phyloP scores from a whole-genome alignment of 2,329 filamentous ascomycete species.

The Hypoxylon sp. region DNA sequence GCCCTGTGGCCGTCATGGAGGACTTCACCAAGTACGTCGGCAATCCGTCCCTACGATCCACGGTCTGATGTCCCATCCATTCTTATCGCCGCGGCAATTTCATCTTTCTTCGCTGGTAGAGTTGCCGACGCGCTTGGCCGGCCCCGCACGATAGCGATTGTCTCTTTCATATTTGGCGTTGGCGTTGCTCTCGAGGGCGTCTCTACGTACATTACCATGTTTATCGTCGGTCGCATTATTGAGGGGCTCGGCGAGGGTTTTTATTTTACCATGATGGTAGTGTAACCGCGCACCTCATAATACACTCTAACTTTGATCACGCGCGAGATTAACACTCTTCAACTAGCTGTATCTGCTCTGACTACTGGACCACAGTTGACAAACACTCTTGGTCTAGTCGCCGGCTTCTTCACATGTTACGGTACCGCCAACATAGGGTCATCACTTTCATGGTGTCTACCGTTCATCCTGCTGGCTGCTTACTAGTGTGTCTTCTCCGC shows the following conservation, averaged over 20 bases:
- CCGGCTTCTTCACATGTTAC: constrained; percentile 73
- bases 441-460: constrained; percentile 69
- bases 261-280: constrained; percentile 54
- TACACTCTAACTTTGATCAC: constrained; percentile 53
- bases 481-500: constrained; percentile 53
- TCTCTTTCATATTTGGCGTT: constrained; percentile 63
- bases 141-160: constrained; percentile 63
- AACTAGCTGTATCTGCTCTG: constrained; percentile 65
- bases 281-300: constrained; percentile 21
- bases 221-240: constrained; percentile 63
- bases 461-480: constrained; percentile 59
- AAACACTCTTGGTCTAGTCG: constrained; percentile 64
- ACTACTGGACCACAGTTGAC: constrained; percentile 67
- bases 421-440: constrained; percentile 58
- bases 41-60: constrained; percentile 67
- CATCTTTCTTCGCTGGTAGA: constrained; percentile 69
- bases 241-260: constrained; percentile 70
- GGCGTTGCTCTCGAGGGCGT: constrained; percentile 45
- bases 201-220: constrained; percentile 45
- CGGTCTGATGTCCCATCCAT: constrained; percentile 72
- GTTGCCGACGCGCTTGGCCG: constrained; percentile 68
- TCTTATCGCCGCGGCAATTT: constrained; percentile 69
- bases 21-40: constrained; percentile 65
- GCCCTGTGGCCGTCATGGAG: constrained; percentile 70
- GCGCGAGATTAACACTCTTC: background rate